Conservation (phyloP, 78 protist species). For the Thecamonas trahens region DNA sequence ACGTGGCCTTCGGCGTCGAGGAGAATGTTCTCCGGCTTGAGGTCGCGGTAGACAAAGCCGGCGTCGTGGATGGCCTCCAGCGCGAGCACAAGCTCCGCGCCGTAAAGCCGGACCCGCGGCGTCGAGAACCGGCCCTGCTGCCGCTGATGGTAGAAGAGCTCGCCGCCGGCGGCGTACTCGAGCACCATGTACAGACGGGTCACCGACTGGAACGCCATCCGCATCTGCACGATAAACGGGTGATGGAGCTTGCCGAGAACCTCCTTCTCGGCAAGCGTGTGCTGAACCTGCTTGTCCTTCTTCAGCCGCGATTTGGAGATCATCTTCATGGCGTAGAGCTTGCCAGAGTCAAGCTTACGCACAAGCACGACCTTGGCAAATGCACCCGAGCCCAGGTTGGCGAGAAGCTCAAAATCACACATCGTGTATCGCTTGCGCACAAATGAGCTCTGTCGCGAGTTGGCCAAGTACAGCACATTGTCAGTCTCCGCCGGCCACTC, state of each 20-base stretch:
- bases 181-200: slow-evolving; percentile 79
- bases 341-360: slow-evolving; percentile 6
- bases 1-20: slow-evolving; percentile 38
- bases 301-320: slow-evolving; percentile 21
- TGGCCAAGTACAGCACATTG: too few species aligned
- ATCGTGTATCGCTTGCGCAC: too few species aligned
- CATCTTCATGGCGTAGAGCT: slow-evolving; percentile 57
- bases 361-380: slow-evolving; percentile 51
- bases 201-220: slow-evolving; percentile 68
- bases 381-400: too few species aligned
- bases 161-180: slow-evolving; percentile 75
- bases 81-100: slow-evolving; percentile 79
- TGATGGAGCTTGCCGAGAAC: slow-evolving; percentile 38
- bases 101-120: slow-evolving; percentile 68
- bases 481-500: too few species aligned
- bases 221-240: slow-evolving; percentile 62
- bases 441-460: too few species aligned
- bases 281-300: slow-evolving; percentile 47
- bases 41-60: slow-evolving; percentile 79
- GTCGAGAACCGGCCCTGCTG: slow-evolving; percentile 61
- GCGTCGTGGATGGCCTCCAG: slow-evolving; percentile 63
- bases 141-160: slow-evolving; percentile 65
- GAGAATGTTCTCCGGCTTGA: slow-evolving; percentile 86
- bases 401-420: too few species aligned
- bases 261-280: slow-evolving; percentile 52